phyloP scores from a whole-genome alignment of 768 basidiomycete genomes.

The Lactifluus subvellereus region DNA sequence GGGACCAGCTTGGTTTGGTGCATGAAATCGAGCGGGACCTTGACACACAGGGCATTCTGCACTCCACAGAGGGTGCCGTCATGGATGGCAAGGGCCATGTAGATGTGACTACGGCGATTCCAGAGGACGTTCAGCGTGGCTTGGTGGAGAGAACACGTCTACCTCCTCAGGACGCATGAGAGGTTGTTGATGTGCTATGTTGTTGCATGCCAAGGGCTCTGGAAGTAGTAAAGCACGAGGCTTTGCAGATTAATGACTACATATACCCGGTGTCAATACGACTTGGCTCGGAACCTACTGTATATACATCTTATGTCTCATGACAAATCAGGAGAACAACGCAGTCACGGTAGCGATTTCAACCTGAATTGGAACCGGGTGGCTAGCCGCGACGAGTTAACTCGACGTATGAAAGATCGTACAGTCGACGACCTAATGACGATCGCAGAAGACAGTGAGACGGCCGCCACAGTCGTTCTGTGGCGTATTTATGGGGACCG shows the following conservation, averaged over 20 bases:
- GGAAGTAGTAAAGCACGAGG: background rate
- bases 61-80: constrained; percentile 42
- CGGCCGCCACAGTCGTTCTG: too few species aligned
- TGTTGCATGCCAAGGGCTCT: background rate
- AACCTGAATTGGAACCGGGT: background rate
- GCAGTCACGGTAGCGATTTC: background rate
- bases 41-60: constrained; percentile 45
- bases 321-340: background rate
- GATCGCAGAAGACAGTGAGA: background rate
- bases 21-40: constrained; percentile 59
- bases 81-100: constrained; percentile 63
- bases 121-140: constrained; percentile 27
- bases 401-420: background rate
- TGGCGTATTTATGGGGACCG: too few species aligned
- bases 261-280: background rate
- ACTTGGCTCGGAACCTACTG: background rate
- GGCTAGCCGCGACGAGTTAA: background rate
- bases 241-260: background rate
- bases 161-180: background rate
- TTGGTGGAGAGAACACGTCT: background rate
- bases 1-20: constrained; percentile 60
- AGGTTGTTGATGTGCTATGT: background rate
- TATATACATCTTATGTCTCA: background rate
- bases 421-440: background rate
- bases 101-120: constrained; percentile 42